phyloP scores from a whole-genome alignment of 2,329 filamentous ascomycete species.

The Chalaropsis ovoidea region DNA sequence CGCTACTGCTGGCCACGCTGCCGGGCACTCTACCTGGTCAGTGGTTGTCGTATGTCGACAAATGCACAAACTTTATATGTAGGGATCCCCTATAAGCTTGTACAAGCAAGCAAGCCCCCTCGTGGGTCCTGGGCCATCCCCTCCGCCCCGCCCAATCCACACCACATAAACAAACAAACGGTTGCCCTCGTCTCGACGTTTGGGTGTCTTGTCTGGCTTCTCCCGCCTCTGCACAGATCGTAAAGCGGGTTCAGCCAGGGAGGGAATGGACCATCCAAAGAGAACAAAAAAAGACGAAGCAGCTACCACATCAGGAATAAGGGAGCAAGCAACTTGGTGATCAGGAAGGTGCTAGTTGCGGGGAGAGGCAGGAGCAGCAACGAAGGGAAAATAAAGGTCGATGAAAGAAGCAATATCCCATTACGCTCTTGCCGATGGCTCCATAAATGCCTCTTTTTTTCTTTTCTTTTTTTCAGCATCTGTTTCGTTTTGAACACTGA shows the following conservation, averaged over 20 bases:
- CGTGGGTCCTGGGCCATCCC: neutral
- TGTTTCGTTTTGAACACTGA: neutral
- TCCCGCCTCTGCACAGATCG: conserved; percentile 10
- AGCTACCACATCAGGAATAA: neutral
- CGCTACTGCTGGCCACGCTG: too few species aligned
- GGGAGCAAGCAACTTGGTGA: neutral
- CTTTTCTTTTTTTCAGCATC: neutral
- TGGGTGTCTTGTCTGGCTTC: neutral
- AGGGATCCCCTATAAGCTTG: neutral
- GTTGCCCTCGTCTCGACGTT: neutral
- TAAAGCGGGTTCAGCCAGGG: neutral
- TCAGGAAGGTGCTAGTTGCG: neutral
- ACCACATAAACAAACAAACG: neutral
- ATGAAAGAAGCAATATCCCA: conserved; percentile 1
- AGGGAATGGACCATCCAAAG: neutral
- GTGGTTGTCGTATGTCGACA: too few species aligned
- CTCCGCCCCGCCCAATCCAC: neutral
- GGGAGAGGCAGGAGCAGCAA: neutral
- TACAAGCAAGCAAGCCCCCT: neutral
- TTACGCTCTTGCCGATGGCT: neutral
- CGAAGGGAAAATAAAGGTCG: neutral
- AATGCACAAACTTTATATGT: too few species aligned
- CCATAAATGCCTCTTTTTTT: conserved; percentile 9
- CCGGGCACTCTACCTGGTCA: too few species aligned
- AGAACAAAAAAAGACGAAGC: neutral